Evolutionary conservation across 495 filamentous ascomycete species (phyloP).

Genomic region (Lichina pygmaea): DNA sequence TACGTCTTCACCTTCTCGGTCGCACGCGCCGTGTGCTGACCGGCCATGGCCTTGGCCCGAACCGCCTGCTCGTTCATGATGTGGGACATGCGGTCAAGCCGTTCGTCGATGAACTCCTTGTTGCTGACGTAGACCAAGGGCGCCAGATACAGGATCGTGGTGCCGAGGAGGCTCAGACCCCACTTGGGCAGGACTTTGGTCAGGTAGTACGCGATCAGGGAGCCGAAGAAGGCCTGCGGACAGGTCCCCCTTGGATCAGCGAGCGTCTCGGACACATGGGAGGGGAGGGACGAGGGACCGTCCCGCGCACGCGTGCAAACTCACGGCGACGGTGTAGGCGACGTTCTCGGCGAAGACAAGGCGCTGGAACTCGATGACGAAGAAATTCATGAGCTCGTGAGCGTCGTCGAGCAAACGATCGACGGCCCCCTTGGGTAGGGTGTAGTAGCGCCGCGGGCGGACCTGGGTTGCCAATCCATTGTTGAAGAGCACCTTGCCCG

Average conservation of each 20-base stretch:
- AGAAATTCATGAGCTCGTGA: slow-evolving; percentile 87
- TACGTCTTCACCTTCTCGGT: slow-evolving; percentile 56
- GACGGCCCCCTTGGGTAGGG: slow-evolving; percentile 58
- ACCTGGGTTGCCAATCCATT: slow-evolving; percentile 64
- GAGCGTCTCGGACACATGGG: neutral
- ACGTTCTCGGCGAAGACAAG: slow-evolving; percentile 89
- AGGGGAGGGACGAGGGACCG: slow-evolving; percentile 21
- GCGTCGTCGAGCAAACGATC: slow-evolving; percentile 59
- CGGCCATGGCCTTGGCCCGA: slow-evolving; percentile 54
- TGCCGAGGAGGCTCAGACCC: slow-evolving; percentile 59
- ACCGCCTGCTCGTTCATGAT: slow-evolving; percentile 54
- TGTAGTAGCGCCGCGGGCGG: slow-evolving; percentile 80
- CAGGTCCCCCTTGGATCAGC: slow-evolving; percentile 2
- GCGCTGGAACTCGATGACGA: slow-evolving; percentile 87
- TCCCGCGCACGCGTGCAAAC: no score
- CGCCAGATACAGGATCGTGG: slow-evolving; percentile 53
- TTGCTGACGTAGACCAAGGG: slow-evolving; percentile 82
- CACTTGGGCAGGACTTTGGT: slow-evolving; percentile 86
- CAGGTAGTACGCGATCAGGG: slow-evolving; percentile 76
- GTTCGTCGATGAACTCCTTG: slow-evolving; percentile 74
- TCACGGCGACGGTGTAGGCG: slow-evolving; percentile 37
- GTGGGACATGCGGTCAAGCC: slow-evolving; percentile 43
- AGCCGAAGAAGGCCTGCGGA: slow-evolving; percentile 41
- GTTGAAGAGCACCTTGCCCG: slow-evolving; percentile 47
- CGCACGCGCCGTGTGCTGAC: slow-evolving; percentile 53